phyloP scores from a whole-genome alignment of 208 protist species.

The Trypanosoma scelopori region DNA sequence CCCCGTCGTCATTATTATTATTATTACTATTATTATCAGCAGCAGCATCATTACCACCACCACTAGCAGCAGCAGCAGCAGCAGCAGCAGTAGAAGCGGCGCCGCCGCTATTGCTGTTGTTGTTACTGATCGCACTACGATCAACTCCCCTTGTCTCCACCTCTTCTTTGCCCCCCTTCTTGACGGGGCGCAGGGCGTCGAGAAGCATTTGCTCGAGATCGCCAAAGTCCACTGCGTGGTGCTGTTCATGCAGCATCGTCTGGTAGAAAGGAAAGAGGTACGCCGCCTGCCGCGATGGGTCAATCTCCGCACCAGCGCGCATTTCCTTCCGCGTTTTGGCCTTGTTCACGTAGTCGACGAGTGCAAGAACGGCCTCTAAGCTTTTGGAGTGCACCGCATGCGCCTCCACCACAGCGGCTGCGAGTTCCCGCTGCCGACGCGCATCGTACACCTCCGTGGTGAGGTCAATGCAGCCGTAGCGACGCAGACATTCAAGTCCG shows the following conservation, averaged over 20 bases:
- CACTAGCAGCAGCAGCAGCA: too few species aligned
- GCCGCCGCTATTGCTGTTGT: conserved; percentile 3
- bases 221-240: conserved; percentile 81
- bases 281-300: conserved; percentile 53
- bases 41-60: too few species aligned
- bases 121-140: conserved; percentile 9
- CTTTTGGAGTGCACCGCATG: conserved; percentile 53
- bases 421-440: conserved; percentile 50
- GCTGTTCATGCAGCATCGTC: conserved; percentile 56
- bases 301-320: conserved; percentile 35
- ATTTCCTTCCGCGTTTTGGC: conserved; percentile 63
- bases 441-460: conserved; percentile 65
- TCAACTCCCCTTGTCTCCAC: neutral
- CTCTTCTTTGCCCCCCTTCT: conserved; percentile 3
- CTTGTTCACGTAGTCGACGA: conserved; percentile 70
- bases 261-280: conserved; percentile 81
- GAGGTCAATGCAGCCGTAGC: conserved; percentile 46
- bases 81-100: too few species aligned
- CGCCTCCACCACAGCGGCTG: conserved; percentile 48
- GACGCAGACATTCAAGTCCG: conserved; percentile 77
- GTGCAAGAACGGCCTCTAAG: conserved; percentile 48
- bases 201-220: conserved; percentile 83
- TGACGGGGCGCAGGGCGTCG: conserved; percentile 41
- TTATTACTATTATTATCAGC: too few species aligned
- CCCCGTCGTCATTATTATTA: too few species aligned